These are phyloP conservation scores for Agaricus bisporus DNA, from an alignment of 768 basidiomycete species.

Conservation along the genomic window DNA sequence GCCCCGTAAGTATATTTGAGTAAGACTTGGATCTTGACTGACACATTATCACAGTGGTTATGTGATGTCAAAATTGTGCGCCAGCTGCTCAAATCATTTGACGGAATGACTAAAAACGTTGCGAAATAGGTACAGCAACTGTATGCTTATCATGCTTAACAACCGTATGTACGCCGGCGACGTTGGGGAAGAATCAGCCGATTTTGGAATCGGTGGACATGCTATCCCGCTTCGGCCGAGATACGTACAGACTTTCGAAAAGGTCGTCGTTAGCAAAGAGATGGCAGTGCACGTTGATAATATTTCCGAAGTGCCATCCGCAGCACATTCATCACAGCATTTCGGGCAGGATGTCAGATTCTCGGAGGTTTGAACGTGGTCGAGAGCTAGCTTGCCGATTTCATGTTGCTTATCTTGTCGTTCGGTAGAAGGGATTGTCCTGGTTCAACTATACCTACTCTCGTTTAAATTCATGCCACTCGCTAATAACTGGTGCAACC, in stretches of 20 bases:
- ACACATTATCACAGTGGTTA: background rate
- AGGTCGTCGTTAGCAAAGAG: background rate
- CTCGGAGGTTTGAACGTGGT: too few relatives aligned
- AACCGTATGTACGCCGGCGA: conserved; percentile 1
- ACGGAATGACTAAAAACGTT: too few relatives aligned
- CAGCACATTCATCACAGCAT: too few relatives aligned
- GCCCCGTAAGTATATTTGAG: background rate
- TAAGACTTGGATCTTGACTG: too few relatives aligned
- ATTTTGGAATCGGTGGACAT: background rate
- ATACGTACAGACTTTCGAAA: background rate
- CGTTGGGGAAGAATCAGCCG: background rate
- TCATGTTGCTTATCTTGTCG: too few relatives aligned
- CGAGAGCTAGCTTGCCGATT: too few relatives aligned
- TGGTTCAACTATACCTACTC: too few relatives aligned
- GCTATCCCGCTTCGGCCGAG: background rate
- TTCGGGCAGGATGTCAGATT: too few relatives aligned
- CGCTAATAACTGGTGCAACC: too few relatives aligned
- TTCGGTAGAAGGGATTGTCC: too few relatives aligned
- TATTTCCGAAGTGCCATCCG: too few relatives aligned
- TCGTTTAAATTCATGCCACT: too few relatives aligned
- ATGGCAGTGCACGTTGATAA: background rate
- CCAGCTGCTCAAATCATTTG: background rate
- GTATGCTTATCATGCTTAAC: conserved; percentile 1
- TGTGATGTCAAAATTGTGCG: background rate
- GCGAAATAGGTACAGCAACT: conserved; percentile 2